These are phyloP conservation scores for Chaetothyriales sp. DNA, from an alignment of 2,329 filamentous ascomycete genomes.

Conservation along the genomic window DNA sequence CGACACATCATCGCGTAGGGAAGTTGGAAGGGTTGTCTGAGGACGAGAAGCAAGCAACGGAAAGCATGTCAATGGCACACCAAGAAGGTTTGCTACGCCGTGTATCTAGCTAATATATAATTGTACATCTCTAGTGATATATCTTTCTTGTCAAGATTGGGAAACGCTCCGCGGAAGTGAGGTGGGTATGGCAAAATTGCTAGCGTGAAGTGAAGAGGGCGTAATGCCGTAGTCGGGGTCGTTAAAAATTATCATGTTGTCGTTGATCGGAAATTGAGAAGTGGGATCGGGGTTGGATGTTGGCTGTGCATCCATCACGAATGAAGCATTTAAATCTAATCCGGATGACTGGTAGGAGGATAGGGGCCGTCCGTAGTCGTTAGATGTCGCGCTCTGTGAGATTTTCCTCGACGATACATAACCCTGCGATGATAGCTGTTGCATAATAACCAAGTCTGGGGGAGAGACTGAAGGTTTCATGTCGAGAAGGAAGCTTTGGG, in stretches of 20 bases:
- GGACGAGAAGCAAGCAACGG: neutral
- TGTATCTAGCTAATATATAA: neutral
- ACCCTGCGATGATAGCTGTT: neutral
- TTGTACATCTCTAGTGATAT: neutral
- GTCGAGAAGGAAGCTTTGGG: neutral
- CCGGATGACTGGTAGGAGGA: neutral
- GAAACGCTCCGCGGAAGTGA: no score
- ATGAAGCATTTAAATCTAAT: neutral
- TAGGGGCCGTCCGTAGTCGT: neutral
- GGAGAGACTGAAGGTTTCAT: neutral
- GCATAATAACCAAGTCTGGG: neutral
- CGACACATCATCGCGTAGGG: no score
- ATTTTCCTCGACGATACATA: neutral
- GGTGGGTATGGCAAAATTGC: no score
- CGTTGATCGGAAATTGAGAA: no score
- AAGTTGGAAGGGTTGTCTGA: neutral
- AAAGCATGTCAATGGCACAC: neutral
- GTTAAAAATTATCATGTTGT: no score
- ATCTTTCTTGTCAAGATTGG: neutral
- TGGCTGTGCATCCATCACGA: no score
- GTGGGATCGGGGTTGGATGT: no score
- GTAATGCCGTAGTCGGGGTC: no score
- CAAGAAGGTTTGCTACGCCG: neutral
- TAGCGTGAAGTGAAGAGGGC: no score
- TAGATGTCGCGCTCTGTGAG: neutral